Base-by-base conservation (phyloP, 2,329 filamentous ascomycete genomes). In the Ambrosiella beaveri region DNA sequence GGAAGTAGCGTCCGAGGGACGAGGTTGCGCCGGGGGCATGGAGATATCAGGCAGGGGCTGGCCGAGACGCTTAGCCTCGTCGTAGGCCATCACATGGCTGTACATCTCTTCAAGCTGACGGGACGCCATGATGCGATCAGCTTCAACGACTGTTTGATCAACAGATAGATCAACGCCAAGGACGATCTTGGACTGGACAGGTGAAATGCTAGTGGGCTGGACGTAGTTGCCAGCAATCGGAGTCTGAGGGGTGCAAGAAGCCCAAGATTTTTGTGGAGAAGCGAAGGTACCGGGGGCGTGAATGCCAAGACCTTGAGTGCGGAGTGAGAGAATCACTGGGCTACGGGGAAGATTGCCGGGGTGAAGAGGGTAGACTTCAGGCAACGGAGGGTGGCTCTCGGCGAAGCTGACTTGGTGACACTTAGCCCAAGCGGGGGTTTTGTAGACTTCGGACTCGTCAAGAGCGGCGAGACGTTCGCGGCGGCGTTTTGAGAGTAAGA, bases 101-200 rank as follows among this genome's bases (percentile, higher is more conserved):
- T 96, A 97, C 68, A 97, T 82, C 65, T 87, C 82, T 69, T 95
- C 89, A 69, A 96, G 82, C 68, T 95, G 86, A 63, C 84, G 76
- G 69, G 93, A 83, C 62, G 87, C 82, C 73, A 84, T 84, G 65
- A 78, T 76, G 67, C 79, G 81, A 70, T 95, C 87, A 61, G 80
- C 78, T 60, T 84, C 79, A 27, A 96, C 78, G 13, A 95, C 78
- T 60, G 77, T 77, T 60, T 85, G 82, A 68, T 96, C 88, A 61
- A 96, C 86, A 19, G 80, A 82, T 13, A 77, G 77, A 61, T 87
- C 81, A 60, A 83, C 79, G 57, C 80, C 80, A 63, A 79, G 71
- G 58, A 79, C 73, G 54, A 75, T 66, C 59, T 71, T 65, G 60
- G 72, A 66, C 3, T 74, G 73, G 8, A 60, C 59, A 17, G 59